Base-by-base conservation (phyloP, 2,329 filamentous ascomycete species). In the Cryphonectria japonica region DNA sequence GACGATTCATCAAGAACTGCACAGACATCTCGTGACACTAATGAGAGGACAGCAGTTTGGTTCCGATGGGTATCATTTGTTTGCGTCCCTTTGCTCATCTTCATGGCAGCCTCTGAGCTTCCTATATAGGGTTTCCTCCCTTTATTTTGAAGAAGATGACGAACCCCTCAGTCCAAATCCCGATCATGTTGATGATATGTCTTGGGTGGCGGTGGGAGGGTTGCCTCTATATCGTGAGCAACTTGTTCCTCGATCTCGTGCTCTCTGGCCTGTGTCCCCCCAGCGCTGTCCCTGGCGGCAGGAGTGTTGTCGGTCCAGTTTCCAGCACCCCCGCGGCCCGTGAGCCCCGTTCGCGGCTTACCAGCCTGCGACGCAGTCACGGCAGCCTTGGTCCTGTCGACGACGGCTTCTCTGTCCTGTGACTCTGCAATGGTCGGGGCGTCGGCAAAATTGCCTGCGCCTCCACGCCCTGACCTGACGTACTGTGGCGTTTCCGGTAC, bases 371-470 rank as follows among this genome's bases (percentile, higher is more conserved):
- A 79, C 7, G 80, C 79, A 29, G 72, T 76, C 52, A 82, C 78
- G 13, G 81, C 80, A 7, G 78, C 80, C 22, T 75, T 77, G 52
- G 76, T 79, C 74, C 77, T 78, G 73, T 76, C 77, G 2, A 78
- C 79, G 72, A 79, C 79, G 67, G 79, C 78, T 68, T 78, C 77
- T 70, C 79, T 77, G 74, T 80, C 79, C 62, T 76, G 76, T 5
- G 79, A 72, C 52, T 77, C 77, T 3, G 78, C 78, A 22, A 80
- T 75, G 32, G 79, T 76, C 60, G 78, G 75, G 26, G 80, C 74
- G 68, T 84, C 82, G 67, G 84, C 77, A 76, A 85, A 89, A 81
- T 91, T 91, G 52, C 89, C 89, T 0, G 88, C 88, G 29, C 89
- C 89, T 74, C 89, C 89, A 71, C 89, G 86, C 68, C 89, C 89